Evolutionary conservation across 176 grass and related monocot genomes (phyloP), one percentile per base, ranked within the genome.

Genomic region (maize (Zea mays)): DNA sequence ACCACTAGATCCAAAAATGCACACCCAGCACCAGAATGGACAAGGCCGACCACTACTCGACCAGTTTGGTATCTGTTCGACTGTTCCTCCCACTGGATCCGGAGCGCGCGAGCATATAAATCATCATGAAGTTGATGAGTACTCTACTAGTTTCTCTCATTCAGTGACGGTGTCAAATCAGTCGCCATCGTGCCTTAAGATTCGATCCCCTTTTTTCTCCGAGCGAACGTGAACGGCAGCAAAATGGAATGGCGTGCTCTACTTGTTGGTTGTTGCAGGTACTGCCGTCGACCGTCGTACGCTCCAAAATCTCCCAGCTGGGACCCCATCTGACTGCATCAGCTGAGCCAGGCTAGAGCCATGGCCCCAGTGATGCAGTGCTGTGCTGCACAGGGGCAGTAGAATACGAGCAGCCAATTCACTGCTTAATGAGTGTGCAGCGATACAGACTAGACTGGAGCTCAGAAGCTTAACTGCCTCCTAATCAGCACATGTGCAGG

Each of bases 401-500:
- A 55, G 78, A 33, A 19, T 65, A 27, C 69, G 34, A 10, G 55
- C 41, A 21, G 51, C 51, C 51, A n/a, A 55, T 55, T 55, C 52
- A 55, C n/a, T 55, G 52, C 50, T 16, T 50, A 39, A 50, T 15
- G 48, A 50, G 12, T 15, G 12, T 15, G 51, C 50, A 52, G 27
- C 27, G 27, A 52, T 17, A 17, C 50, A 52, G 27, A 27, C 27
- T 27, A 0, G 50, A 52, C 17, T 51, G 49, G 4, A 52, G 7
- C 0, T 52, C 15, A 52, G 67, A 34, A 70, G 27, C 59, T 55
- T 64, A 64, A 45, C 44, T 41, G 39, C 13, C 51, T 51, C 69
- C 51, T 41, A 43, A 79, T 54, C 75, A 61, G 69, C 75, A 10
- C 80, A 87, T 87, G 75, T 83, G 86, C 75, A 33, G 36, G 50